Conservation (phyloP, 2,329 filamentous ascomycete species). For the Cryphonectria japonica region DNA sequence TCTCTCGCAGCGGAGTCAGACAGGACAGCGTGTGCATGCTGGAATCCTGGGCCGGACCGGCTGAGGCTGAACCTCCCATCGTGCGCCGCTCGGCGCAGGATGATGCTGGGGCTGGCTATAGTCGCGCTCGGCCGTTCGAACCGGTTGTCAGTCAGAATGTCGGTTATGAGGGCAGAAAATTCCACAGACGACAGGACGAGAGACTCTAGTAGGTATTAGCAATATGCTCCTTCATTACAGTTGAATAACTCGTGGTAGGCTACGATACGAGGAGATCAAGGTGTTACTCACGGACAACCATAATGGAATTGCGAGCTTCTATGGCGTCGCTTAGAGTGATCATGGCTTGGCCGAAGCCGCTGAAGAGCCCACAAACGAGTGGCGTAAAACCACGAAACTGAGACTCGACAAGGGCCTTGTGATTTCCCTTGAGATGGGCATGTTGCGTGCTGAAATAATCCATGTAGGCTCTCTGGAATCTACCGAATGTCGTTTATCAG, state of each 20-base stretch:
- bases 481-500: not conserved
- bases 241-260: not conserved
- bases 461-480: constrained; percentile 9
- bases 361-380: constrained; percentile 35
- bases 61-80: constrained; percentile 35
- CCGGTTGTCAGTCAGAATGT: not conserved
- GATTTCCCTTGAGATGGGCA: not conserved
- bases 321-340: constrained; percentile 34
- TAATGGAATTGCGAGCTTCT: constrained; percentile 32
- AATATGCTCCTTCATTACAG: not conserved
- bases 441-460: constrained; percentile 8
- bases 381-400: constrained; percentile 22
- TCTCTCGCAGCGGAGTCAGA: constrained; percentile 27
- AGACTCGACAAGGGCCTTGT: not conserved
- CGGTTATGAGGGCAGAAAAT: not conserved
- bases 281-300: constrained; percentile 27
- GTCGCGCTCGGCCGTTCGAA: constrained; percentile 24
- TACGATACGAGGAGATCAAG: not conserved
- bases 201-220: not conserved
- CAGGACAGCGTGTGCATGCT: constrained; percentile 30
- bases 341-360: constrained; percentile 33
- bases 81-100: constrained; percentile 32
- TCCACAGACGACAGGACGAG: not conserved
- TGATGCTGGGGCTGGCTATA: constrained; percentile 30
- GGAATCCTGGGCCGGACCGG: constrained; percentile 33